phyloP scores from a whole-genome alignment of 148 eudicot species.

The Pouteria glomerata region DNA sequence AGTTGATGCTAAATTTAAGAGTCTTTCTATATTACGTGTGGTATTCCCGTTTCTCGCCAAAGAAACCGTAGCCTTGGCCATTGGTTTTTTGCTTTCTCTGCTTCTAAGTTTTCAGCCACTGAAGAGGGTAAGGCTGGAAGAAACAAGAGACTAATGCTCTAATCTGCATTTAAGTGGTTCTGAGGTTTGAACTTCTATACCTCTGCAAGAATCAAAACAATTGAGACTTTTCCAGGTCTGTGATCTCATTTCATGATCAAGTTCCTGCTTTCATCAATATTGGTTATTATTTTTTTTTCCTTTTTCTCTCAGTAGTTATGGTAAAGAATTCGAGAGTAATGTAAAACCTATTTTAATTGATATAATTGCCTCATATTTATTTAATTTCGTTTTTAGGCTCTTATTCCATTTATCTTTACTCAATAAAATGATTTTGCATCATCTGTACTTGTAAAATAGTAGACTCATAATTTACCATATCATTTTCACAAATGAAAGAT shows the following conservation, averaged over 20 bases:
- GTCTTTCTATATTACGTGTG: not conserved
- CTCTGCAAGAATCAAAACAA: slow-evolving; percentile 3
- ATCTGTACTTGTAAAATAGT: no score
- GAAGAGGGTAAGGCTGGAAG: slow-evolving; percentile 1
- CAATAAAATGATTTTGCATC: no score
- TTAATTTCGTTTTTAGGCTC: no score
- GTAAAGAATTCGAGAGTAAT: no score
- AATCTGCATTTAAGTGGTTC: slow-evolving; percentile 8
- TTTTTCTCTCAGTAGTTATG: not conserved
- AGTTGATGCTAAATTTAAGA: not conserved
- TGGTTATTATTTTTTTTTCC: not conserved
- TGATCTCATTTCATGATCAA: not conserved
- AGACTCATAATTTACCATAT: no score
- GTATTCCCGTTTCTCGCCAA: slow-evolving; percentile 18
- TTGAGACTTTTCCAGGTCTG: not conserved
- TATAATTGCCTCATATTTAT: no score
- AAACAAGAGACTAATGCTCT: not conserved
- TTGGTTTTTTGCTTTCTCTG: not conserved
- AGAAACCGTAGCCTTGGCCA: not conserved
- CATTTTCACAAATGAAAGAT: no score
- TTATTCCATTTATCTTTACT: no score
- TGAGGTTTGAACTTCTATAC: not conserved
- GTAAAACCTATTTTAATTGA: no score
- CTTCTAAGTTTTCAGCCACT: not conserved
- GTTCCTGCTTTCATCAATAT: not conserved